These are phyloP conservation scores for Suhomyces kilbournensis DNA, from an alignment of 805 yeast genomes.

Conservation along the genomic window DNA sequence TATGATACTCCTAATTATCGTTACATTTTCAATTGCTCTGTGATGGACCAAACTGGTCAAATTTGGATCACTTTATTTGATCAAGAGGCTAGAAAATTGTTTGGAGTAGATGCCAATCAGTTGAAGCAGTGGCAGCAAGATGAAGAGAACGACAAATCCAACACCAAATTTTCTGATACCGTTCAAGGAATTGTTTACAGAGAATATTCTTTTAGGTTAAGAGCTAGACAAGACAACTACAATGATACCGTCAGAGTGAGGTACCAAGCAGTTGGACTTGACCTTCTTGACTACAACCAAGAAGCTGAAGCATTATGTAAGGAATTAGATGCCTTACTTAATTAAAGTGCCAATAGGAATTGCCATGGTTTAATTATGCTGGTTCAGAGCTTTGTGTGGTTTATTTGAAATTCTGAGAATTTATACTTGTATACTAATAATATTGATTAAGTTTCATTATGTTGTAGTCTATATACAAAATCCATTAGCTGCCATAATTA, in stretches of 20 bases:
- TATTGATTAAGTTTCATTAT: neutral
- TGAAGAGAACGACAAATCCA: slow-evolving; percentile 33
- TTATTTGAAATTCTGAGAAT: neutral
- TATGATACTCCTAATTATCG: slow-evolving; percentile 72
- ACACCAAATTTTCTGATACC: slow-evolving; percentile 38
- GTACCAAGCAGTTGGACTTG: slow-evolving; percentile 59
- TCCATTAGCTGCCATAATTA: slow-evolving; percentile 27
- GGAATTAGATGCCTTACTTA: slow-evolving; percentile 35
- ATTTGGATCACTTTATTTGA: slow-evolving; percentile 87
- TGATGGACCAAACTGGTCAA: slow-evolving; percentile 80
- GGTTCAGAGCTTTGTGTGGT: neutral
- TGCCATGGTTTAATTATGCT: neutral
- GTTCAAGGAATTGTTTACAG: slow-evolving; percentile 55
- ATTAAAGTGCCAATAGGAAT: slow-evolving; percentile 11
- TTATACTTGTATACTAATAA: neutral
- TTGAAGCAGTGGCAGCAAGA: slow-evolving; percentile 40
- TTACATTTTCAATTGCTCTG: slow-evolving; percentile 70
- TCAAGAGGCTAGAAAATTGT: slow-evolving; percentile 68
- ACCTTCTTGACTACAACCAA: slow-evolving; percentile 50
- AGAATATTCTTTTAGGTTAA: slow-evolving; percentile 71
- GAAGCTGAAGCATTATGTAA: slow-evolving; percentile 61
- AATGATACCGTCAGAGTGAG: slow-evolving; percentile 76
- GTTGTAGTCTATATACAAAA: neutral
- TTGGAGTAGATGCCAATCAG: slow-evolving; percentile 67
- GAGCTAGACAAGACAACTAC: slow-evolving; percentile 81